phyloP scores from a whole-genome alignment of 192 early-diverging fungal genomes.

The Blastocladiella britannica region DNA sequence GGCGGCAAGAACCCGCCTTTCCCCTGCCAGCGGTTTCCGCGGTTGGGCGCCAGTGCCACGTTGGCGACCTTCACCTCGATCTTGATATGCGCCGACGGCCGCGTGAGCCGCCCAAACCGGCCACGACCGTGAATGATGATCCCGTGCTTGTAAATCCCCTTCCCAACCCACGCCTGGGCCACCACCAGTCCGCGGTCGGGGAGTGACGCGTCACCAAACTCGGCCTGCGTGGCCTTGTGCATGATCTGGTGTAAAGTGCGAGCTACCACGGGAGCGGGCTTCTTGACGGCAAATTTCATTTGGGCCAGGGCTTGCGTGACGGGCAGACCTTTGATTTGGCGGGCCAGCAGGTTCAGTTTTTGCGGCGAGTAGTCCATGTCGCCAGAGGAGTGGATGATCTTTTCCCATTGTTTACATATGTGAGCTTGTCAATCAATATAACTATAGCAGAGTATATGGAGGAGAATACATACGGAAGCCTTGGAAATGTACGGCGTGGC shows the following conservation, averaged over 20 bases:
- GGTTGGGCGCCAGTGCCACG: background rate
- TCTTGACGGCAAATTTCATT: constrained; percentile 20
- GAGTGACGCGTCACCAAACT: constrained; percentile 8
- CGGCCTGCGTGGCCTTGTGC: constrained; percentile 2
- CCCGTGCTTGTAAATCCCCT: constrained; percentile 18
- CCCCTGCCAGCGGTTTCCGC: background rate
- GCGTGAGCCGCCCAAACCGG: constrained; percentile 20
- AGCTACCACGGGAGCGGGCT: constrained; percentile 13
- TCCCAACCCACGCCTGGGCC: constrained; percentile 24
- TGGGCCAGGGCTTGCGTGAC: constrained; percentile 16
- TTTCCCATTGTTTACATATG: background rate
- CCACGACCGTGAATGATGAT: constrained; percentile 22
- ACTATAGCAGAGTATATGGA: background rate
- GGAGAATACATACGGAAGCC: background rate
- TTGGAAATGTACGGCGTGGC: constrained; percentile 1
- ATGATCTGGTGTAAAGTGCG: constrained; percentile 9
- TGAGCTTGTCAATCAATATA: background rate
- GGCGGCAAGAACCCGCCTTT: background rate
- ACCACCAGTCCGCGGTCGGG: constrained; percentile 12
- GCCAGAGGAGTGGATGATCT: constrained; percentile 6
- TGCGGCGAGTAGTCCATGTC: constrained; percentile 14
- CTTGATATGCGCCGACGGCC: constrained; percentile 19
- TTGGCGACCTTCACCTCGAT: constrained; percentile 10
- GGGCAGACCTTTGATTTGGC: constrained; percentile 16
- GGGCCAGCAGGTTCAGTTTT: constrained; percentile 23